Conservation (phyloP, 2,329 filamentous ascomycete genomes). For the Paraconiothyrium sp. region DNA sequence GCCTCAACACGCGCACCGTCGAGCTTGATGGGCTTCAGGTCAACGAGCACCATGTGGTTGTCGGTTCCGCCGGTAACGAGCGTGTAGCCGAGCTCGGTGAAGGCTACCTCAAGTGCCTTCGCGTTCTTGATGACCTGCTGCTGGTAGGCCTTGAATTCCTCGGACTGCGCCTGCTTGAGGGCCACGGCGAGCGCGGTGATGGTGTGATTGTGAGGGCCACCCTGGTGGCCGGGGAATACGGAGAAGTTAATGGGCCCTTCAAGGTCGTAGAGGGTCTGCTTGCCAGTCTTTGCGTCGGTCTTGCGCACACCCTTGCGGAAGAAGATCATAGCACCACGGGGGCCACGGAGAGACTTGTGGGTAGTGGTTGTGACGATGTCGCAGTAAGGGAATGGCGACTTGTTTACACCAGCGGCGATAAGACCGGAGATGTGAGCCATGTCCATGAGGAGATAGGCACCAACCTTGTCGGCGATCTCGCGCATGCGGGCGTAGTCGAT, state of each 20-base stretch:
- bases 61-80: constrained; percentile 95
- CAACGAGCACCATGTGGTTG: constrained; percentile 93
- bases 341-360: constrained; percentile 95
- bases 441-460: constrained; percentile 91
- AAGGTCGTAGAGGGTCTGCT: constrained; percentile 87
- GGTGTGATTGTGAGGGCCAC: constrained; percentile 98
- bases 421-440: constrained; percentile 98
- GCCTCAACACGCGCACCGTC: constrained; percentile 92
- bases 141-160: constrained; percentile 94
- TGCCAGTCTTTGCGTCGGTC: constrained; percentile 84
- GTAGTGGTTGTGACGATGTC: constrained; percentile 98
- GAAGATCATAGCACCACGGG: constrained; percentile 97
- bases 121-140: constrained; percentile 89
- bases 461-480: constrained; percentile 87
- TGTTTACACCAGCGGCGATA: constrained; percentile 89
- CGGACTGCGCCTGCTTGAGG: constrained; percentile 88
- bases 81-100: constrained; percentile 74
- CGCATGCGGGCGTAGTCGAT: constrained; percentile 96
- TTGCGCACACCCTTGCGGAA: constrained; percentile 91
- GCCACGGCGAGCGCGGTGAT: constrained; percentile 96
- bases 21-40: constrained; percentile 87
- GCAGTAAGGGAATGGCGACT: constrained; percentile 86
- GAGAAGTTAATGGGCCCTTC: constrained; percentile 94
- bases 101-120: constrained; percentile 82
- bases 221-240: constrained; percentile 97